Percentiles rank a stretch among this genome's conserved stretches.
phyloP scores from a whole-genome alignment of 208 protist species.

The Novymonas esmeraldas region DNA sequence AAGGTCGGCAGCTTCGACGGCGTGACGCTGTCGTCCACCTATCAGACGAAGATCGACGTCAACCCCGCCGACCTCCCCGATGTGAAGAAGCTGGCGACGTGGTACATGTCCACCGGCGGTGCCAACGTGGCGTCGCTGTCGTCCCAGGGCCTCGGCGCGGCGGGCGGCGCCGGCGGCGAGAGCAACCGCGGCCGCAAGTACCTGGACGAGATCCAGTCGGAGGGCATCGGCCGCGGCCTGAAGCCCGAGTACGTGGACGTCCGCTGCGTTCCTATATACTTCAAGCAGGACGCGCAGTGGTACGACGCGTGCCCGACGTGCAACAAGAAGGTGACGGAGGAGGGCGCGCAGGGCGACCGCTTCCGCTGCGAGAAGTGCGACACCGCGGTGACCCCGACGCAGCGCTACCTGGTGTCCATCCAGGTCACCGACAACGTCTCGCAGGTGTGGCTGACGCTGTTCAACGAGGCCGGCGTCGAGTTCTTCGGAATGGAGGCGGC shows the following conservation, averaged over 20 bases:
- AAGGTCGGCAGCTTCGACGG: slow-evolving; percentile 88
- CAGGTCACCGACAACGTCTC: slow-evolving; percentile 89
- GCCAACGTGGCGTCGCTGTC: slow-evolving; percentile 81
- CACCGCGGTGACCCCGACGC: slow-evolving; percentile 58
- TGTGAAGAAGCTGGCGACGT: slow-evolving; percentile 83
- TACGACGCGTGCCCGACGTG: slow-evolving; percentile 92
- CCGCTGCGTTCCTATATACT: slow-evolving; percentile 89
- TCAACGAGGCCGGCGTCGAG: slow-evolving; percentile 87
- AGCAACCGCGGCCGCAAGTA: slow-evolving; percentile 84
- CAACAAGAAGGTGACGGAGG: slow-evolving; percentile 91
- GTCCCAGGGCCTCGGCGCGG: slow-evolving; percentile 40
- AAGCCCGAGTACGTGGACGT: slow-evolving; percentile 90
- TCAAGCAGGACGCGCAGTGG: slow-evolving; percentile 91
- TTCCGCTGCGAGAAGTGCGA: slow-evolving; percentile 93
- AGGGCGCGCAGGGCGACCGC: slow-evolving; percentile 76
- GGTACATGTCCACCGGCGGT: slow-evolving; percentile 86
- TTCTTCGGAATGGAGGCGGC: slow-evolving; percentile 88
- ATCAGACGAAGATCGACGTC: slow-evolving; percentile 82
- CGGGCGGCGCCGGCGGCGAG: slow-evolving; percentile 45
- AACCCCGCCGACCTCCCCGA: slow-evolving; percentile 79
- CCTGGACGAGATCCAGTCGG: slow-evolving; percentile 78
- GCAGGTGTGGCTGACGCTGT: slow-evolving; percentile 91
- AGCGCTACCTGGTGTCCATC: slow-evolving; percentile 89
- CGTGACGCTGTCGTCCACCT: slow-evolving; percentile 82
- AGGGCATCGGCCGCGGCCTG: slow-evolving; percentile 71